These are phyloP conservation scores for Millerozyma miso DNA, from an alignment of 805 yeast species.

Conservation along the genomic window DNA sequence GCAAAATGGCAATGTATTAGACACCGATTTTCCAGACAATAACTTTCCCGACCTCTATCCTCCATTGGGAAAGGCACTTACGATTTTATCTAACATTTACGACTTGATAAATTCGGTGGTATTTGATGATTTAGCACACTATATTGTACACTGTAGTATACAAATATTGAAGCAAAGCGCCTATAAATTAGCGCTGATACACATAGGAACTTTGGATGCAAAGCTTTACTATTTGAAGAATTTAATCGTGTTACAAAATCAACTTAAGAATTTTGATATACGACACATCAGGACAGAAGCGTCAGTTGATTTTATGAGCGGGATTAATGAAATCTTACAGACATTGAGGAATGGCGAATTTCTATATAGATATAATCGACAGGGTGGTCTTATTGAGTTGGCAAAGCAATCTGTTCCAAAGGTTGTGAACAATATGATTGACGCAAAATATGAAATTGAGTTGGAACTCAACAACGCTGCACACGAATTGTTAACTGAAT, in stretches of 20 bases:
- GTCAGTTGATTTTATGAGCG: constrained; percentile 71
- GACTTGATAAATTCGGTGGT: constrained; percentile 73
- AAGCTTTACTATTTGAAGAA: constrained; percentile 69
- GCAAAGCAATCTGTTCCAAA: constrained; percentile 72
- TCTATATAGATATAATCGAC: constrained; percentile 30
- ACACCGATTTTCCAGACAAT: constrained; percentile 34
- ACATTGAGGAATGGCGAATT: constrained; percentile 40
- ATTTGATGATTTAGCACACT: constrained; percentile 87
- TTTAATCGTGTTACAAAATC: constrained; percentile 63
- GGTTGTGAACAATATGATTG: constrained; percentile 77
- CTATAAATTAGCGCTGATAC: constrained; percentile 39
- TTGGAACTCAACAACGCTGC: constrained; percentile 68
- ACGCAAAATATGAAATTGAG: constrained; percentile 68
- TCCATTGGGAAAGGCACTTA: constrained; percentile 66
- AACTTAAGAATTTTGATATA: constrained; percentile 72
- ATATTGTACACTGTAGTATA: constrained; percentile 76
- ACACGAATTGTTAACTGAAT: constrained; percentile 58
- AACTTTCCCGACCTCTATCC: constrained; percentile 53
- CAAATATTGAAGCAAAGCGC: constrained; percentile 53
- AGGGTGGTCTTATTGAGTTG: constrained; percentile 41
- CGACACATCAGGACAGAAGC: constrained; percentile 70
- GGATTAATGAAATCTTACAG: constrained; percentile 48
- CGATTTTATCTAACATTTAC: constrained; percentile 70
- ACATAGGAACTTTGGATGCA: constrained; percentile 53
- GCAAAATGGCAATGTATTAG: constrained; percentile 14